These are phyloP conservation scores for Laetiporus sulphureus DNA, from an alignment of 1,284 basidiomycete genomes.

Conservation along the genomic window DNA sequence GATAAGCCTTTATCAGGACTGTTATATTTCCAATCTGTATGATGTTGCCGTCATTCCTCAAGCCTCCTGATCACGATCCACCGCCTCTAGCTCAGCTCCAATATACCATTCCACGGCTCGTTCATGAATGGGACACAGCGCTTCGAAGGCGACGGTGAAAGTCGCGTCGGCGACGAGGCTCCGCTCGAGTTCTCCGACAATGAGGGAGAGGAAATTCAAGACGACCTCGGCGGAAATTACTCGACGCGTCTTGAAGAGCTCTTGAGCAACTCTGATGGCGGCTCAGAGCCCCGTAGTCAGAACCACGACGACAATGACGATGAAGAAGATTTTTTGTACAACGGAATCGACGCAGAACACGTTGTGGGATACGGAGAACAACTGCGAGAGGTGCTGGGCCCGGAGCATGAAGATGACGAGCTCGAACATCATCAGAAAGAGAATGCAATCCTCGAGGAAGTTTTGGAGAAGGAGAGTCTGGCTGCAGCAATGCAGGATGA, in stretches of 20 bases:
- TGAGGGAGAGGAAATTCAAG: constrained; percentile 26
- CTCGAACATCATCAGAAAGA: constrained; percentile 39
- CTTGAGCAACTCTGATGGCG: constrained; percentile 37
- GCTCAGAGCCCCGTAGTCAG: constrained; percentile 23
- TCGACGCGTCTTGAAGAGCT: constrained; percentile 70
- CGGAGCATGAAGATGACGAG: constrained; percentile 51
- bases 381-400: constrained; percentile 66
- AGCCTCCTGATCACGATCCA: too few species aligned
- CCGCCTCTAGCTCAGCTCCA: too few species aligned
- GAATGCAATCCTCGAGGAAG: constrained; percentile 34
- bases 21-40: too few species aligned
- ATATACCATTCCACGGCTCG: too few species aligned
- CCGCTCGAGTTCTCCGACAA: constrained; percentile 28
- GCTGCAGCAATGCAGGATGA: constrained; percentile 24
- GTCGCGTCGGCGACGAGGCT: constrained; percentile 6
- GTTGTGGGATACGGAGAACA: constrained; percentile 52
- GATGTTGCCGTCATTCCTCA: background rate
- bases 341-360: constrained; percentile 54
- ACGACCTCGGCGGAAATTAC: constrained; percentile 48
- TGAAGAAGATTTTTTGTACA: constrained; percentile 65
- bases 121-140: constrained; percentile 26
- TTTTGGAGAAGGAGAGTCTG: constrained; percentile 29
- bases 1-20: too few species aligned
- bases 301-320: constrained; percentile 39
- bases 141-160: constrained; percentile 10